Percentiles rank a stretch among this genome's conserved stretches.
phyloP scores from a whole-genome alignment of 345 rosid species.

The Gossypioides kirkii region DNA sequence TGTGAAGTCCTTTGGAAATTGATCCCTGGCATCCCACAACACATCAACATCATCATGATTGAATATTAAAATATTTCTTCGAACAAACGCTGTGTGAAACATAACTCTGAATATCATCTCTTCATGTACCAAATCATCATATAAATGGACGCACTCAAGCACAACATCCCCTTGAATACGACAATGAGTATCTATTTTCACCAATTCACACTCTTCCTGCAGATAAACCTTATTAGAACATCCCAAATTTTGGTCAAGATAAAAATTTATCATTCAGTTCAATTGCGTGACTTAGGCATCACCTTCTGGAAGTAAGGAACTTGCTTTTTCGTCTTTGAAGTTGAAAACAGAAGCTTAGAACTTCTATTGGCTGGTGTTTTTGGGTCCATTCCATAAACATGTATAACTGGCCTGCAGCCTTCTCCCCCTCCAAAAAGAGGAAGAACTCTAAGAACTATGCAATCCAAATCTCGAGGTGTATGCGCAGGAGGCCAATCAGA shows the following conservation, averaged over 20 bases:
- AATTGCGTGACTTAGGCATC: conserved; percentile 19
- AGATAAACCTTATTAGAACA: conserved; percentile 28
- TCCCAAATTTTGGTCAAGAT: conserved; percentile 4
- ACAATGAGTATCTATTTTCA: conserved; percentile 73
- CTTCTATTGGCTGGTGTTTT: conserved; percentile 67
- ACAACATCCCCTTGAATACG: conserved; percentile 94
- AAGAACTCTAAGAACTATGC: conserved; percentile 73
- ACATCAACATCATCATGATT: conserved; percentile 76
- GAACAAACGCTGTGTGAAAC: conserved; percentile 94
- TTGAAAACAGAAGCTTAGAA: conserved; percentile 81
- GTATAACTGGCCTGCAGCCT: conserved; percentile 85
- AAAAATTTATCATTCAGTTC: conserved; percentile 17
- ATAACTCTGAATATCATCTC: conserved; percentile 79
- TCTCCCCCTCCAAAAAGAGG: conserved; percentile 66
- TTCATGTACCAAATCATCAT: conserved; percentile 60
- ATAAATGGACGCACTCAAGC: conserved; percentile 85
- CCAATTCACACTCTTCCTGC: conserved; percentile 81
- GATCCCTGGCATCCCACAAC: conserved; percentile 86
- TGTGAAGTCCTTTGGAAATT: conserved; percentile 64
- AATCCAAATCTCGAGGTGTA: conserved; percentile 78
- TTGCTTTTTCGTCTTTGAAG: conserved; percentile 55
- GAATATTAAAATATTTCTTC: conserved; percentile 62
- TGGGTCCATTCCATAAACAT: conserved; percentile 84
- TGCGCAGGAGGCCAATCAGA: conserved; percentile 96
- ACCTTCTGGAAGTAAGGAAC: conserved; percentile 70